phyloP scores from a whole-genome alignment of 2,329 filamentous ascomycete genomes.

The Ascosphaera apis region DNA sequence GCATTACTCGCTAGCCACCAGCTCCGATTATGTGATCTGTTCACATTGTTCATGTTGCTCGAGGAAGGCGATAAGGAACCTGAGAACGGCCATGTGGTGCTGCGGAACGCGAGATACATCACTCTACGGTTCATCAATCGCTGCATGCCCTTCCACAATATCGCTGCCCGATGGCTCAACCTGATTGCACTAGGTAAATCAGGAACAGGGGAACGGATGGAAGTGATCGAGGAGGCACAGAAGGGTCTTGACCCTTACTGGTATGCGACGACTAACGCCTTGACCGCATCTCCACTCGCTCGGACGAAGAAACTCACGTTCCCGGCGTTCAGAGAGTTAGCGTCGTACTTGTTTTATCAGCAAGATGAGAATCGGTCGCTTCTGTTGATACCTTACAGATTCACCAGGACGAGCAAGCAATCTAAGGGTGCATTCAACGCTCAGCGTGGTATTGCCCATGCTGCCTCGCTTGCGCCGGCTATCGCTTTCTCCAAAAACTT shows the following conservation, averaged over 20 bases:
- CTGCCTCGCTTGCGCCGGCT: conserved; percentile 40
- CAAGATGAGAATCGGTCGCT: conserved; percentile 5
- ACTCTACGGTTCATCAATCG: conserved; percentile 76
- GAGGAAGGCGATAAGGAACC: neutral
- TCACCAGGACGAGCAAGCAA: neutral
- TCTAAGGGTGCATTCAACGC: neutral
- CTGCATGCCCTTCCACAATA: conserved; percentile 58
- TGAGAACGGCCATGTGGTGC: conserved; percentile 12
- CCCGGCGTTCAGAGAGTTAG: conserved; percentile 16
- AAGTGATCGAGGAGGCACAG: conserved; percentile 71
- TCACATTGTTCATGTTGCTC: neutral
- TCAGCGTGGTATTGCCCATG: conserved; percentile 6
- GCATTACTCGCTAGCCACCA: neutral
- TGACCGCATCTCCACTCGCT: neutral
- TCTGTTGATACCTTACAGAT: neutral
- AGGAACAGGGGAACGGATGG: conserved; percentile 41
- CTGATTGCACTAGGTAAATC: conserved; percentile 53
- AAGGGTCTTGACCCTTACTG: conserved; percentile 67
- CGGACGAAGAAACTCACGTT: neutral
- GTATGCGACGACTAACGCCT: conserved; percentile 37
- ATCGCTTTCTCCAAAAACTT: conserved; percentile 45
- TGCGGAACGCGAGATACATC: conserved; percentile 59
- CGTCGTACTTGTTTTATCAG: conserved; percentile 12
- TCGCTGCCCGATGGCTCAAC: conserved; percentile 68
- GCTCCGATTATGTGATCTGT: neutral